These are phyloP conservation scores for Tolypocladium cylindrosporum DNA, from an alignment of 2,329 filamentous ascomycete genomes.

Conservation along the genomic window DNA sequence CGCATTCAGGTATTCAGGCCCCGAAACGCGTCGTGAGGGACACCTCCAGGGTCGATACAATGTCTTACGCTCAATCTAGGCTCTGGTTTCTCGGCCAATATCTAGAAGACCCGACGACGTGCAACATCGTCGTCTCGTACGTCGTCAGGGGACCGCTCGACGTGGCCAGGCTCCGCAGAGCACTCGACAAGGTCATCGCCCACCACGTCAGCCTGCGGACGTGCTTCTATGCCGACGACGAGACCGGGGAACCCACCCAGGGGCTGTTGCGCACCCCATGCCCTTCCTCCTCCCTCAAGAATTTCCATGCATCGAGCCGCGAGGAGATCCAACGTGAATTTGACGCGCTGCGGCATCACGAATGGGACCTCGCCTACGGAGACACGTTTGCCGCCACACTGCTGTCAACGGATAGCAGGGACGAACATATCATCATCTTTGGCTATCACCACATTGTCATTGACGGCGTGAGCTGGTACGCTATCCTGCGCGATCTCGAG, in stretches of 20 bases:
- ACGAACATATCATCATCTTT: constrained; percentile 30
- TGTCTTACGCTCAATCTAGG: neutral
- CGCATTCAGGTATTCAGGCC: neutral
- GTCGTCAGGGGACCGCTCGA: constrained; percentile 6
- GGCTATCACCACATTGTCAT: constrained; percentile 39
- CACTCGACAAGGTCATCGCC: constrained; percentile 5
- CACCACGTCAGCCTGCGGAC: constrained; percentile 13
- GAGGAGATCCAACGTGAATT: constrained; percentile 16
- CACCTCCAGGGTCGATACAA: neutral
- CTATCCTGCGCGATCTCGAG: constrained; percentile 34
- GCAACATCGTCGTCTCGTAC: constrained; percentile 6
- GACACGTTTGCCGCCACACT: constrained; percentile 18
- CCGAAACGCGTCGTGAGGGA: neutral
- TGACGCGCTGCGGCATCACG: constrained; percentile 15
- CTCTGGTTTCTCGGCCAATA: neutral
- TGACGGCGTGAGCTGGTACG: constrained; percentile 34
- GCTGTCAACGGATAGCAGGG: constrained; percentile 21
- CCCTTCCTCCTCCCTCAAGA: constrained; percentile 9
- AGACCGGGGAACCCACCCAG: constrained; percentile 1
- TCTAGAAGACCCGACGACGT: constrained; percentile 7
- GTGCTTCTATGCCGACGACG: constrained; percentile 8
- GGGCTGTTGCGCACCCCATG: neutral
- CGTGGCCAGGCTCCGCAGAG: constrained; percentile 6
- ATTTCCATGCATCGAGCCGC: constrained; percentile 12
- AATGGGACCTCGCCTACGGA: constrained; percentile 27